These are phyloP conservation scores for Trichocladium antarcticum DNA, from an alignment of 495 filamentous ascomycete species.

Conservation along the genomic window DNA sequence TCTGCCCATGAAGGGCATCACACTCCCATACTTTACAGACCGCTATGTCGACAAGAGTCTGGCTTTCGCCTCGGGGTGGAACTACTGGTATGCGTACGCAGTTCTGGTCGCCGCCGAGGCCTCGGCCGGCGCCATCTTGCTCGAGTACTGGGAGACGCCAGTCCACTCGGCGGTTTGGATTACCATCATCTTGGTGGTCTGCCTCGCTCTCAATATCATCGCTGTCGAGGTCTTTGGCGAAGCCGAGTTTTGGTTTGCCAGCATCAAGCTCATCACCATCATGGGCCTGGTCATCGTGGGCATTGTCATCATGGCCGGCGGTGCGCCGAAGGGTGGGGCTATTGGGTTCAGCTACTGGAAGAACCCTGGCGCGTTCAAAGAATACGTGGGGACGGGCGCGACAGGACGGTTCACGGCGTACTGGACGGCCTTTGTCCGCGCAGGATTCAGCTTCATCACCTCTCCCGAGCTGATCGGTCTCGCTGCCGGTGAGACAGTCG, in stretches of 20 bases:
- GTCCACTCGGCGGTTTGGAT: constrained; percentile 52
- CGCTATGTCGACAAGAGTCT: constrained; percentile 64
- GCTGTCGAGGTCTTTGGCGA: constrained; percentile 49
- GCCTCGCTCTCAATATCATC: constrained; percentile 37
- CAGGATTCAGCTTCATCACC: constrained; percentile 42
- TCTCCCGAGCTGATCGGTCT: constrained; percentile 45
- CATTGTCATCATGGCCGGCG: constrained; percentile 62
- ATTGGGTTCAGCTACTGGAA: constrained; percentile 61
- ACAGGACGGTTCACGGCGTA: constrained; percentile 40
- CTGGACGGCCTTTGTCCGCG: constrained; percentile 37
- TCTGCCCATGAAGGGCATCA: constrained; percentile 48
- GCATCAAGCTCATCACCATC: constrained; percentile 60
- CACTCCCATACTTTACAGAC: constrained; percentile 53
- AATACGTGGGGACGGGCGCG: constrained; percentile 42
- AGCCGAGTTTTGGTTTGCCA: constrained; percentile 54
- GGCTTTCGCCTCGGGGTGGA: constrained; percentile 76
- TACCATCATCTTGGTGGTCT: constrained; percentile 38
- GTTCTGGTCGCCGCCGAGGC: constrained; percentile 41
- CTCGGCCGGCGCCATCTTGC: constrained; percentile 40
- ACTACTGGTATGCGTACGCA: constrained; percentile 47
- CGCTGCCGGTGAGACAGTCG: constrained; percentile 67
- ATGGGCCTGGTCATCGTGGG: constrained; percentile 57
- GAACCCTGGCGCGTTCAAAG: constrained; percentile 57
- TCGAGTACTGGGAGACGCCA: constrained; percentile 44
- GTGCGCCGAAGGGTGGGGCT: constrained; percentile 43